Base-by-base conservation (phyloP, 306 rosid genomes). In the Medicago truncatula region DNA sequence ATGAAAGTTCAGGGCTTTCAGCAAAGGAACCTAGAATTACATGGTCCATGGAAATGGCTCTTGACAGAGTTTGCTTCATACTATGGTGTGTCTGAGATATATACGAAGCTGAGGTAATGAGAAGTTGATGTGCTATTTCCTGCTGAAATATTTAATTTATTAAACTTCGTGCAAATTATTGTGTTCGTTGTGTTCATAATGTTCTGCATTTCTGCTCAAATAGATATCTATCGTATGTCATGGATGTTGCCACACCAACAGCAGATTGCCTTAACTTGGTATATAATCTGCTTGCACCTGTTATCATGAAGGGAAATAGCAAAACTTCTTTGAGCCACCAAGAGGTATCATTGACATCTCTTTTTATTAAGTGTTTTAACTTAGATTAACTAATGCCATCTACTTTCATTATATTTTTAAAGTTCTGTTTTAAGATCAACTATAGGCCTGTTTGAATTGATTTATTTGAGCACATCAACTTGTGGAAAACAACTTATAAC, bases 161-260 rank as follows among this genome's bases (percentile, higher is more conserved):
- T 71, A 6, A 28, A n/a, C 41, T 25, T 69, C 13, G 5, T 75
- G 20, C 40, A 58, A 54, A 68, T 71, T 77, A 70, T 60, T 56
- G 17, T 41, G 17, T 41, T 60, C 20, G 53, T 73, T 47, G 7
- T 69, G 39, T 73, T 70, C 78, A 50, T 71, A 67, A 64, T 76
- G 5, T 77, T 67, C 72, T 57, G 15, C 60, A 13, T 18, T 67
- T 67, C 13, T 46, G 13, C 59, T 46, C 63, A 49, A 39, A 85
- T 76, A 96, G 99, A 70, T 92, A 90, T 75, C 88, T 96, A 64
- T 92, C 98, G 12, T 96, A 96, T 80, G 86, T 96, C 65, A 96
- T 96, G 99, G 99, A 96, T 78, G 98, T 96, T 44, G 93, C 99
- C 56, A 92, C 99, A 9, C 99, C 99, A 43, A 96, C 99, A n/a